These are phyloP conservation scores for Candida easanensis DNA, from an alignment of 805 yeast species.

Conservation along the genomic window DNA sequence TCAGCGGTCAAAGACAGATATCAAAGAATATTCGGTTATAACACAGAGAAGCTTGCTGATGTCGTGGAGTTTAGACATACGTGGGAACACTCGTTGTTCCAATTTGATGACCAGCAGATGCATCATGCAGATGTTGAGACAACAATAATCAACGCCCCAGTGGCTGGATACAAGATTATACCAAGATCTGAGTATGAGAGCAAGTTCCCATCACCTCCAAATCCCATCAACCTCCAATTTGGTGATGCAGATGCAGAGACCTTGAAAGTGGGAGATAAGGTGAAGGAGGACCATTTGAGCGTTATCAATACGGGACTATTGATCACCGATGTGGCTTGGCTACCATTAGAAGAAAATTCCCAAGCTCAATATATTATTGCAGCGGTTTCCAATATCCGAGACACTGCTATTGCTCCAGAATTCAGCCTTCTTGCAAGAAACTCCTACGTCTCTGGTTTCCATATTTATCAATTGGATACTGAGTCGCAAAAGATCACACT, in stretches of 20 bases:
- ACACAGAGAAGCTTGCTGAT: constrained; percentile 39
- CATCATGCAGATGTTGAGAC: constrained; percentile 10
- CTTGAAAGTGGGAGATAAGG: constrained; percentile 18
- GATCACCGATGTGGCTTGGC: constrained; percentile 55
- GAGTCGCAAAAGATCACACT: constrained; percentile 29
- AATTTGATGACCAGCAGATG: constrained; percentile 35
- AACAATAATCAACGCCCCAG: constrained; percentile 4
- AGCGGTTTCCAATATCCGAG: constrained; percentile 38
- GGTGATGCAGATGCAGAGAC: constrained; percentile 12
- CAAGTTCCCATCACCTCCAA: constrained; percentile 24
- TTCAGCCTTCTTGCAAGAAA: constrained; percentile 29
- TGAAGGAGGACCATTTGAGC: constrained; percentile 32
- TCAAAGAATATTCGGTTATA: constrained; percentile 47
- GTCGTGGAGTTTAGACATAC: constrained; percentile 43
- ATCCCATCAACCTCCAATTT: constrained; percentile 19
- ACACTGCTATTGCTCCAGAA: constrained; percentile 27
- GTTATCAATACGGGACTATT: constrained; percentile 50
- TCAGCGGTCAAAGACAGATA: constrained; percentile 42
- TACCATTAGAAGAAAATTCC: constrained; percentile 29
- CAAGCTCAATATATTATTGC: constrained; percentile 47
- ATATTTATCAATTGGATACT: constrained; percentile 41
- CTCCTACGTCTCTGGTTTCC: constrained; percentile 38
- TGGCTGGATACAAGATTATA: constrained; percentile 18
- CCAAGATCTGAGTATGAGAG: constrained; percentile 23
- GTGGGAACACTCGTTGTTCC: constrained; percentile 50